Evolutionary conservation across 2,329 filamentous ascomycete species (phyloP).

Genomic region (Sclerotinia subarctica): DNA sequence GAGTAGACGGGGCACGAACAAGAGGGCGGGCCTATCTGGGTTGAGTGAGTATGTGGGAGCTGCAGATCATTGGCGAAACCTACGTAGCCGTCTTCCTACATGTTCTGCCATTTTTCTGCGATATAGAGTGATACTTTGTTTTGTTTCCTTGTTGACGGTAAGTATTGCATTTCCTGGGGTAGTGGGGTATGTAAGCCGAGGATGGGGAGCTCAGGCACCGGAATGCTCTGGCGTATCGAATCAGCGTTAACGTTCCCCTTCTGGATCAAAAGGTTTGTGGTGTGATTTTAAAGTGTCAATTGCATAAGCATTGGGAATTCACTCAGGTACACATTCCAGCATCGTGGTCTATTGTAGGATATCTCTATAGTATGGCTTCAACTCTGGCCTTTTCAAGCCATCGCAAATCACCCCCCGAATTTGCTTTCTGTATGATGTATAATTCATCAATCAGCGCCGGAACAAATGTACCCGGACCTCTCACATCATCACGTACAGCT

Average conservation of each 20-base stretch:
- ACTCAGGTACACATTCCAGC: not conserved
- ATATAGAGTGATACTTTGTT: not conserved
- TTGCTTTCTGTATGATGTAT: slow-evolving; percentile 49
- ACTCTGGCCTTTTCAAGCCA: slow-evolving; percentile 56
- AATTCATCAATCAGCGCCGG: slow-evolving; percentile 78
- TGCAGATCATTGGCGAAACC: not conserved
- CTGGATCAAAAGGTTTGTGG: not conserved
- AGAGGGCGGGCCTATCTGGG: slow-evolving; percentile 5
- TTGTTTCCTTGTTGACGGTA: not conserved
- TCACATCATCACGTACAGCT: slow-evolving; percentile 65
- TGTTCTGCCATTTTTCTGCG: slow-evolving; percentile 7
- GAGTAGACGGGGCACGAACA: not conserved
- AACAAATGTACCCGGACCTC: slow-evolving; percentile 82
- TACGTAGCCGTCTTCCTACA: slow-evolving; percentile 15
- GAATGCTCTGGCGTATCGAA: not conserved
- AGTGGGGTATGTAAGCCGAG: slow-evolving; percentile 17
- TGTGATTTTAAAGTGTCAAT: not conserved
- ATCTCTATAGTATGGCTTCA: slow-evolving; percentile 36
- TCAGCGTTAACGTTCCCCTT: not conserved
- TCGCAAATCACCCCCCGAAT: slow-evolving; percentile 45
- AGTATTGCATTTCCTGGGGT: slow-evolving; percentile 13
- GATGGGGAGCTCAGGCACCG: slow-evolving; percentile 5
- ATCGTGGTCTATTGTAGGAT: not conserved
- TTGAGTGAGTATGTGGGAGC: not conserved
- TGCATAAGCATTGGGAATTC: not conserved